Evolutionary conservation across 768 basidiomycete genomes (phyloP), one percentile per base, ranked within the genome.

Genomic region (Coprinellus aureogranulatus): DNA sequence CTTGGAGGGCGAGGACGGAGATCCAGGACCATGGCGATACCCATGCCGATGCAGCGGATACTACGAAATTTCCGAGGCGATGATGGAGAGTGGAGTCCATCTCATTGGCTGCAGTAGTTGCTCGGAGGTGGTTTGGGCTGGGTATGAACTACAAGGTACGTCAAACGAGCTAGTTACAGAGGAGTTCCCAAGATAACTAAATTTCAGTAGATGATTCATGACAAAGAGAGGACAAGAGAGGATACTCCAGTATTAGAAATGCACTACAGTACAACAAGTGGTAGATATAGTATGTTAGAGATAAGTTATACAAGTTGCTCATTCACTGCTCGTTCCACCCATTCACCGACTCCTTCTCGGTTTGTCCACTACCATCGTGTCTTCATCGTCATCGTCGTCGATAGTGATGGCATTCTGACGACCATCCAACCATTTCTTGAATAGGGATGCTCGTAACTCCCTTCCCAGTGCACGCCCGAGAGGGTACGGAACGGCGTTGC

Each of bases 101-200:
- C 77, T 93, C 5, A 73, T 91, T 10, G 84, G 80, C 1, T 94
- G 92, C 61, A 81, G 72, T 54, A 82, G 82, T 53, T 93, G 91
- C 67, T 94, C 92, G 16, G 92, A 93, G 69, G 84, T 83, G 9
- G 75, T 93, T 1, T 93, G 90, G 89, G 88, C 85, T n/a, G 91
- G 92, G 1, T 93, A 91, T 64, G 87, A 93, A 70, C 65, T 80
- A 12, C 74, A 67, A 20, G 75, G 77, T 49, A 34, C 14, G 34
- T 34, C 34, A 34, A n/a, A n/a, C n/a, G n/a, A n/a, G n/a, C n/a
- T n/a, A n/a, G n/a, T n/a, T n/a, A n/a, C n/a, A n/a, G n/a, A n/a
- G n/a, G n/a, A n/a, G n/a, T n/a, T n/a, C n/a, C n/a, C n/a, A n/a
- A n/a, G n/a, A n/a, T n/a, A n/a, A n/a, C n/a, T n/a, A n/a, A n/a